phyloP scores from a whole-genome alignment of 2,329 filamentous ascomycete genomes.

The Lachnellula cervina region DNA sequence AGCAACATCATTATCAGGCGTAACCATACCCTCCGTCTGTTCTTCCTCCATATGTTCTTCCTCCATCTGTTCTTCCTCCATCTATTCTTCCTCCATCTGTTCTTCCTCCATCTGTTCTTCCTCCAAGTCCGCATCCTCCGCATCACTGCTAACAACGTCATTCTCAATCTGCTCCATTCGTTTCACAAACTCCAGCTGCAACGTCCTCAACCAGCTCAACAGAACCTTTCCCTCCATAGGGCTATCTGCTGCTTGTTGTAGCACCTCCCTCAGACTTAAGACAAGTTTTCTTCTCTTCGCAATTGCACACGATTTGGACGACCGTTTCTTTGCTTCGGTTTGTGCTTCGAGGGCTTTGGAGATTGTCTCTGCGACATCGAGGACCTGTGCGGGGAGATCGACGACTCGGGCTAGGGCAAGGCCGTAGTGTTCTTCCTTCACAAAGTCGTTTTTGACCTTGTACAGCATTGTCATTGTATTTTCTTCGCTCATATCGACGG shows the following conservation, averaged over 20 bases:
- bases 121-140: slow-evolving; percentile 4
- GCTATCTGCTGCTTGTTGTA: slow-evolving; percentile 63
- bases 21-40: neutral
- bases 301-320: slow-evolving; percentile 52
- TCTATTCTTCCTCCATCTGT: neutral
- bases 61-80: slow-evolving; percentile 7
- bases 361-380: slow-evolving; percentile 64
- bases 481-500: slow-evolving; percentile 56
- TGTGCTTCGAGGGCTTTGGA: slow-evolving; percentile 56
- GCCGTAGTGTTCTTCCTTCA: slow-evolving; percentile 73
- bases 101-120: slow-evolving; percentile 5
- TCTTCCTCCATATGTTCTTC: slow-evolving; percentile 4
- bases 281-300: slow-evolving; percentile 67
- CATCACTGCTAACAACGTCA: slow-evolving; percentile 16
- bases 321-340: slow-evolving; percentile 53
- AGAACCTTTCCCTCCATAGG: slow-evolving; percentile 61
- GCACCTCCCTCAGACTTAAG: slow-evolving; percentile 65
- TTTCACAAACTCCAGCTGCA: slow-evolving; percentile 71
- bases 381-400: slow-evolving; percentile 62
- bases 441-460: slow-evolving; percentile 67
- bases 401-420: slow-evolving; percentile 73
- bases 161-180: slow-evolving; percentile 62
- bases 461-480: slow-evolving; percentile 82
- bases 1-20: neutral
- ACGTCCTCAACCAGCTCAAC: slow-evolving; percentile 54